Percentiles rank a stretch among this genome's conserved stretches.
Conservation (phyloP, 257 asterid genomes). For the Anisodus tanguticus region DNA sequence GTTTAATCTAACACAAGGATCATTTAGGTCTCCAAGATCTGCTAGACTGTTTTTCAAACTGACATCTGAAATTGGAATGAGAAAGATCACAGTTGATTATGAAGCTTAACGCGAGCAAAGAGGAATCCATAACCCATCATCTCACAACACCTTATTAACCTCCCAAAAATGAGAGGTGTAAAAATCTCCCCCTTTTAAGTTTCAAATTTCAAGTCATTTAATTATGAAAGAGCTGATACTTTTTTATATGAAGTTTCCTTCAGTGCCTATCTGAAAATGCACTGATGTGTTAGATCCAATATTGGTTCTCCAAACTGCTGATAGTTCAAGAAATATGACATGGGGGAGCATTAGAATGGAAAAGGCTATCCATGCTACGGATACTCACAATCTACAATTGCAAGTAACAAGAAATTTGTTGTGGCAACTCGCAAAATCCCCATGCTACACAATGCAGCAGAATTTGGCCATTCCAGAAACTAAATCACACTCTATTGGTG, state of each 20-base stretch:
- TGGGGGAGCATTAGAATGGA: no score
- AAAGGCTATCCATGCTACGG: neutral
- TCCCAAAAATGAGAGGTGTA: neutral
- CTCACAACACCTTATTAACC: constrained; percentile 1
- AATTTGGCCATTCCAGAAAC: neutral
- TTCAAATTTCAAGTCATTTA: neutral
- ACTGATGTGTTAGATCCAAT: neutral
- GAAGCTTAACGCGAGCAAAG: constrained; percentile 13
- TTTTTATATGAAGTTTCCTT: neutral
- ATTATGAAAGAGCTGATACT: neutral
- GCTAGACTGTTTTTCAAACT: constrained; percentile 40
- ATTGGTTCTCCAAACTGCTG: neutral
- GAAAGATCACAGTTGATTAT: constrained; percentile 9
- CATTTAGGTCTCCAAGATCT: constrained; percentile 72
- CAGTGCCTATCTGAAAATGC: neutral
- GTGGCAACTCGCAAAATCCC: neutral
- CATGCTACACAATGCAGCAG: neutral
- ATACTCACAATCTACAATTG: neutral
- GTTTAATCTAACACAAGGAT: constrained; percentile 84
- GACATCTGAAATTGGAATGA: constrained; percentile 45
- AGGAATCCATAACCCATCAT: neutral
- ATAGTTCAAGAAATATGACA: neutral
- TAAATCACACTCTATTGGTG: neutral
- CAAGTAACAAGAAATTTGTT: neutral
- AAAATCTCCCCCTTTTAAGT: neutral